A percentile compares a stretch with the other conserved stretches of the same genome.
Evolutionary conservation across 2,329 filamentous ascomycete species (phyloP).

Genomic region (Penicillium occitanis): DNA sequence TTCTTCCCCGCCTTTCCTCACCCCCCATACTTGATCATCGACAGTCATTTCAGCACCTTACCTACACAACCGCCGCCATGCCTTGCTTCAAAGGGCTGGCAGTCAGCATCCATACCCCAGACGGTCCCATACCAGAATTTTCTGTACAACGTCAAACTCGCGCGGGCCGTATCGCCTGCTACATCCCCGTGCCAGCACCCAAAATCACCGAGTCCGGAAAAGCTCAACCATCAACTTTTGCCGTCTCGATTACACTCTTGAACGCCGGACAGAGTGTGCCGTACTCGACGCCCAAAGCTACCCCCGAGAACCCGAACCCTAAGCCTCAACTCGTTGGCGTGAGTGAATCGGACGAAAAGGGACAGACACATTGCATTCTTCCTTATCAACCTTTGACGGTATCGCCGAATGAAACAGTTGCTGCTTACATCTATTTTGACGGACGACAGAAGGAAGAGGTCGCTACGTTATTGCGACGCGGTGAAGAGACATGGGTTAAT

Average conservation of each 20-base stretch:
- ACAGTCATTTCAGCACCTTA: background rate
- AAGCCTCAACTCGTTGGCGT: constrained; percentile 78
- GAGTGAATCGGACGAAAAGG: constrained; percentile 53
- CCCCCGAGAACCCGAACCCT: constrained; percentile 72
- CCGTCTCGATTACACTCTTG: constrained; percentile 94
- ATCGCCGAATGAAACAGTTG: constrained; percentile 93
- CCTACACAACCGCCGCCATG: constrained; percentile 51
- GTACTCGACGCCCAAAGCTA: constrained; percentile 84
- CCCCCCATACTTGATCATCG: background rate
- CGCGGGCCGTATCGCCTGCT: constrained; percentile 89
- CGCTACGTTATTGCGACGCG: constrained; percentile 83
- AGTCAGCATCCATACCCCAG: constrained; percentile 87
- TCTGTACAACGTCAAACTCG: constrained; percentile 93
- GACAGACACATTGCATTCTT: constrained; percentile 57
- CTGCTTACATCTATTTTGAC: constrained; percentile 98
- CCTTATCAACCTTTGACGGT: constrained; percentile 92
- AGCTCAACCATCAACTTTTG: constrained; percentile 91
- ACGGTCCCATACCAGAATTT: constrained; percentile 81
- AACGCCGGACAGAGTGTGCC: constrained; percentile 86
- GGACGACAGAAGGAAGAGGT: constrained; percentile 94
- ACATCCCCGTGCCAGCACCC: constrained; percentile 91
- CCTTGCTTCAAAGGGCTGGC: constrained; percentile 99
- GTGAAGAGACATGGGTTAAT: constrained; percentile 99
- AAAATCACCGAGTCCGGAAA: constrained; percentile 71
- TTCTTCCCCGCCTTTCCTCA: background rate